These are phyloP conservation scores for Phoma sp. DNA, from an alignment of 2,329 filamentous ascomycete species.

Conservation along the genomic window DNA sequence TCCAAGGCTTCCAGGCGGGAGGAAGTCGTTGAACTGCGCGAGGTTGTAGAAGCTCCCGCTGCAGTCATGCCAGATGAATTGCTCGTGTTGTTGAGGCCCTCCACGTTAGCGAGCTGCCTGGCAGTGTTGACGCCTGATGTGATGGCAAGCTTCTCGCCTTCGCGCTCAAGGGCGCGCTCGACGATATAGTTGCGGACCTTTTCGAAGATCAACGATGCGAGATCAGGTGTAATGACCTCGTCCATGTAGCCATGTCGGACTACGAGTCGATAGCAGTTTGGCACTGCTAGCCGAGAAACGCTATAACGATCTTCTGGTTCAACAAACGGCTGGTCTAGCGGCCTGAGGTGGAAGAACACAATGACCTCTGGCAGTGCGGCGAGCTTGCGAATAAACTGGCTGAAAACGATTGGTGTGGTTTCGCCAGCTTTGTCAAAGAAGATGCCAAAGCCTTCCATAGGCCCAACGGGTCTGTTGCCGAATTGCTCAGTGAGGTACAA, in stretches of 20 bases:
- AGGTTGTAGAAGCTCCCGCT: constrained; percentile 11
- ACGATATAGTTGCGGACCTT: constrained; percentile 58
- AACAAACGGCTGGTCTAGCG: constrained; percentile 61
- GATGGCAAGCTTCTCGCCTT: constrained; percentile 27
- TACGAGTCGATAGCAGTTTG: constrained; percentile 71
- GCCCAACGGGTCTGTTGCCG: constrained; percentile 36
- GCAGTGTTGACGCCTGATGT: not conserved
- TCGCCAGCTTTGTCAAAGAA: constrained; percentile 80
- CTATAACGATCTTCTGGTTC: constrained; percentile 55
- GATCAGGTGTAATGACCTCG: constrained; percentile 69
- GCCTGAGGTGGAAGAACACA: constrained; percentile 75
- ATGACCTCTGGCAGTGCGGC: constrained; percentile 69
- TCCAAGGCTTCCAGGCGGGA: constrained; percentile 47
- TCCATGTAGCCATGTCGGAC: constrained; percentile 77
- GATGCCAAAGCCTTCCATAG: constrained; percentile 67
- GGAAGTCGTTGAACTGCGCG: constrained; percentile 31
- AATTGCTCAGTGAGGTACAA: constrained; percentile 50
- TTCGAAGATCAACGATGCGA: constrained; percentile 62
- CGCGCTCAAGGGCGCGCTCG: constrained; percentile 34
- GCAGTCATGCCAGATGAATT: not conserved
- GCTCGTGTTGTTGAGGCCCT: not conserved
- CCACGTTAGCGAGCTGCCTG: not conserved
- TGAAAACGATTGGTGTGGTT: constrained; percentile 69
- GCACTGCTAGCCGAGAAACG: constrained; percentile 57
- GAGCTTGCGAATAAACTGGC: constrained; percentile 76